Conservation (phyloP, 768 basidiomycete species). For the Chlorophyllum brunneum region DNA sequence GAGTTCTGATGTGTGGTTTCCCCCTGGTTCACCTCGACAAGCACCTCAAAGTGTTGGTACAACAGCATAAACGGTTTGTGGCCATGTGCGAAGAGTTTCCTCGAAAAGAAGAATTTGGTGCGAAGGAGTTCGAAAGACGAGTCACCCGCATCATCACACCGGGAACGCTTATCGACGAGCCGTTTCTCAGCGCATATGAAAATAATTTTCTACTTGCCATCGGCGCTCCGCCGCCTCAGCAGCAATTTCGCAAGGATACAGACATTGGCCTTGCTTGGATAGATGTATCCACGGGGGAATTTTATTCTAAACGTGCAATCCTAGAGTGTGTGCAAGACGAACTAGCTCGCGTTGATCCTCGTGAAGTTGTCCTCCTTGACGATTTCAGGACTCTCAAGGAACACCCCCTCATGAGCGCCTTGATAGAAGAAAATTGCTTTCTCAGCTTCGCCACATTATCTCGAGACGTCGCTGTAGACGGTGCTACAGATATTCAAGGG, state of each 20-base stretch:
- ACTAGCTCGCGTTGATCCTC: slow-evolving; percentile 74
- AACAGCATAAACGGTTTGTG: slow-evolving; percentile 79
- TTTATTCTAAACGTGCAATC: slow-evolving; percentile 67
- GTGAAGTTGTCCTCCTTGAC: slow-evolving; percentile 71
- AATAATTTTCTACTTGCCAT: slow-evolving; percentile 89
- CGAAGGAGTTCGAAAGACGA: slow-evolving; percentile 70
- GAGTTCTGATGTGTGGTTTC: slow-evolving; percentile 87
- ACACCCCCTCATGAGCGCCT: slow-evolving; percentile 43
- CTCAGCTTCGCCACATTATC: slow-evolving; percentile 41
- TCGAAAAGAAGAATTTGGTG: slow-evolving; percentile 37
- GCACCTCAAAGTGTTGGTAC: slow-evolving; percentile 81
- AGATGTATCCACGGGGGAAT: slow-evolving; percentile 92
- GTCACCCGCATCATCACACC: slow-evolving; percentile 89
- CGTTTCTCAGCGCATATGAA: slow-evolving; percentile 79
- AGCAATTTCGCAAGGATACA: slow-evolving; percentile 10
- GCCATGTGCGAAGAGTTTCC: slow-evolving; percentile 94
- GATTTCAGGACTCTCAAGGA: slow-evolving; percentile 29
- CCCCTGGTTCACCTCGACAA: slow-evolving; percentile 82
- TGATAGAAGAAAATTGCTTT: slow-evolving; percentile 53
- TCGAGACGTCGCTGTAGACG: not conserved
- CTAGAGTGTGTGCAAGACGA: slow-evolving; percentile 69
- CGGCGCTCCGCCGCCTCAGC: slow-evolving; percentile 16
- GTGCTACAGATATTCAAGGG: not conserved
- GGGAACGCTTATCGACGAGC: slow-evolving; percentile 90
- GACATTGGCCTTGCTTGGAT: slow-evolving; percentile 84